Evolutionary conservation across 2,329 filamentous ascomycete genomes (phyloP).

Genomic region (Penicillium sp.): DNA sequence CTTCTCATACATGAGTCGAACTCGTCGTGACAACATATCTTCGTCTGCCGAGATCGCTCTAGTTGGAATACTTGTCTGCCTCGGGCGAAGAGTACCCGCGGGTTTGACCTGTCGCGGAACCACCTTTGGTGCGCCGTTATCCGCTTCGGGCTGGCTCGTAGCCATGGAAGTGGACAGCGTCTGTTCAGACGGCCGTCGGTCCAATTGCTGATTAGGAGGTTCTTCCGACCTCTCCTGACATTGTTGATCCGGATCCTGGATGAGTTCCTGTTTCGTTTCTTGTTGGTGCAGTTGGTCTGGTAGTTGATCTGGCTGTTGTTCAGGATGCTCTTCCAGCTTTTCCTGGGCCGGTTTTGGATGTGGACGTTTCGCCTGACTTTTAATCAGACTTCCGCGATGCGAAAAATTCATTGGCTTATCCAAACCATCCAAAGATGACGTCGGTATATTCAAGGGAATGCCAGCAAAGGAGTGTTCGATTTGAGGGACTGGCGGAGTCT

Average conservation of each 20-base stretch:
- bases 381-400: constrained; percentile 60
- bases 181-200: constrained; percentile 19
- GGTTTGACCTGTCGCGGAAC: constrained; percentile 31
- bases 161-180: constrained; percentile 11
- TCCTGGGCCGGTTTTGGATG: constrained; percentile 30
- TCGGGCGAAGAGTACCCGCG: constrained; percentile 39
- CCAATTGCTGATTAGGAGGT: constrained; percentile 6
- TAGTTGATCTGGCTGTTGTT: constrained; percentile 8
- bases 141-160: constrained; percentile 16
- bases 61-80: constrained; percentile 38
- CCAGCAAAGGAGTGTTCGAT: constrained; percentile 45
- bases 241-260: constrained; percentile 7
- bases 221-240: constrained; percentile 7
- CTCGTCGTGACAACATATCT: constrained; percentile 61
- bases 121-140: constrained; percentile 23
- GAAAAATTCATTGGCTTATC: constrained; percentile 58
- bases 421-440: constrained; percentile 54
- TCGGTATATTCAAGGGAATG: constrained; percentile 57
- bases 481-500: constrained; percentile 36
- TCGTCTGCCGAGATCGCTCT: constrained; percentile 63
- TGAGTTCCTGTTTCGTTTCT: constrained; percentile 4
- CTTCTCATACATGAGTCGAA: constrained; percentile 63
- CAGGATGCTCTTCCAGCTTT: constrained; percentile 14
- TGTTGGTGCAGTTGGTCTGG: constrained; percentile 5
- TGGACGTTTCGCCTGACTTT: constrained; percentile 44